Percentiles rank a stretch among this genome's conserved stretches.
Conservation (phyloP, 345 rosid genomes). For the Carallia brachiata region DNA sequence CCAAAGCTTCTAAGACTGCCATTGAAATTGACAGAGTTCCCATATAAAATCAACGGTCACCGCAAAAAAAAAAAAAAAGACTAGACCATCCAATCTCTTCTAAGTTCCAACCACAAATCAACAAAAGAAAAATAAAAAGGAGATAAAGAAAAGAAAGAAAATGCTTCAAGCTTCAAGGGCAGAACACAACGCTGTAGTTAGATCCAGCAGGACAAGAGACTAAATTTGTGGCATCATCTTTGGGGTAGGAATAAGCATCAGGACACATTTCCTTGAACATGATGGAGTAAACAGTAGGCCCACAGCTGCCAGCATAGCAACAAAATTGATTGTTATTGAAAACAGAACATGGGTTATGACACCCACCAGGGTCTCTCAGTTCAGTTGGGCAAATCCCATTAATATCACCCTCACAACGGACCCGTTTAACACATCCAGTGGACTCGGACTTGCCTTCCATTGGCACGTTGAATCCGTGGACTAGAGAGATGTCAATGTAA, state of each 20-base stretch:
- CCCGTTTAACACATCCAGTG: neutral
- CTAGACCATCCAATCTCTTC: no score
- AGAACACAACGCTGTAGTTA: no score
- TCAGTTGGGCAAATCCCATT: neutral
- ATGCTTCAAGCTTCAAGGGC: no score
- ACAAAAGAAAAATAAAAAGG: no score
- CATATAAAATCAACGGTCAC: neutral
- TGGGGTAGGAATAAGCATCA: no score
- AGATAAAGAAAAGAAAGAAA: no score
- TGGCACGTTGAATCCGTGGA: neutral
- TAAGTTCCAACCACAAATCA: no score
- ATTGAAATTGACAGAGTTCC: neutral
- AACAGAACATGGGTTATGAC: neutral
- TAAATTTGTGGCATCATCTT: no score
- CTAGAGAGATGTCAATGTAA: constrained; percentile 11
- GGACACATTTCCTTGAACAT: no score
- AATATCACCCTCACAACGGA: neutral
- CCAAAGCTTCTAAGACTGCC: neutral
- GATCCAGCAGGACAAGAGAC: no score
- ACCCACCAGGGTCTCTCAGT: neutral
- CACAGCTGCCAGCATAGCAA: neutral
- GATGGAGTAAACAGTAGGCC: no score
- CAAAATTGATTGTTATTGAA: neutral
- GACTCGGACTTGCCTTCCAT: neutral
- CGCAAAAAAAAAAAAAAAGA: no score